Evolutionary conservation across 352 stramenopile species (phyloP), one percentile per base, ranked within the genome.

Genomic region (Achlya hypogyna): DNA sequence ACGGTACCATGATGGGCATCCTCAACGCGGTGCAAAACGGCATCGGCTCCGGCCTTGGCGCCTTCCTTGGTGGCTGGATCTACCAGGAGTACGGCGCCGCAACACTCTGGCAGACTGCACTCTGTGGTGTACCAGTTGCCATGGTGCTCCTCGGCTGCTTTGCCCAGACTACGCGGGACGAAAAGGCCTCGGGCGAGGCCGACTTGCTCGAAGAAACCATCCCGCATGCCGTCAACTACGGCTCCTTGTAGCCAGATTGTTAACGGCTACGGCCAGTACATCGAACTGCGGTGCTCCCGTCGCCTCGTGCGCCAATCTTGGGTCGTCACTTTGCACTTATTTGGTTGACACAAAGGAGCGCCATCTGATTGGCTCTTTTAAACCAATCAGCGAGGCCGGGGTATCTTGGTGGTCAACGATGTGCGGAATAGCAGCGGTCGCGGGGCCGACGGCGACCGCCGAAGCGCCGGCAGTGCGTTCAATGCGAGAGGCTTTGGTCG

Each of bases 11-110:
- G 65, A 90, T 93, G 78, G 84, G 84, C 0, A 68, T 93, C 27
- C 72, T 93, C 43, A 90, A 89, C 59, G 81, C 79, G 1, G 76
- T 90, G 40, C 84, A 91, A 69, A 91, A 89, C 47, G 84, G 84
- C 2, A 65, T 90, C 4, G 84, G 75, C 0, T 79, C 81, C 20
- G 84, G 78, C 28, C 68, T 75, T 10, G 84, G 82, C 20, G 89
- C 82, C 45, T 73, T 93, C 31, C 74, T 93, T 14, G 82, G 84
- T 14, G 84, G 84, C 51, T 90, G 80, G 72, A 80, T 93, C 29
- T 93, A 91, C 74, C 71, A 93, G 58, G 60, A 81, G 71, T 88
- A 83, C 62, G 81, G 78, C 20, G 78, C 81, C 1, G 14, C 38
- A 1, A 45, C 38, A 18, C 38, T 45, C 2, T 45, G 38, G 38